Evolutionary conservation across 495 filamentous ascomycete genomes (phyloP).

Genomic region (Pseudoneurospora amorphoporcata): DNA sequence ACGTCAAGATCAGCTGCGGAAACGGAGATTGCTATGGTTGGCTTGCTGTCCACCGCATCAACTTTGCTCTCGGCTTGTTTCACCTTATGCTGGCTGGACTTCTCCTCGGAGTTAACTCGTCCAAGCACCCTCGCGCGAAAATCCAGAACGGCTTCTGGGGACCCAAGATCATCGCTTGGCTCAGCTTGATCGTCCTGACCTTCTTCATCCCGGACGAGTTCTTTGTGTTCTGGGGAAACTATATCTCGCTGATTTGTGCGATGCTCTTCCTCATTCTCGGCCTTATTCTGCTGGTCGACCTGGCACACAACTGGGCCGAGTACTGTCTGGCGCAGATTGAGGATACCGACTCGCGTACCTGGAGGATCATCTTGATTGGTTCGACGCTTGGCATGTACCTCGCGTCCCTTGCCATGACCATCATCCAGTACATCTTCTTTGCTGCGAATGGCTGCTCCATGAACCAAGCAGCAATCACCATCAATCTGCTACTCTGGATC

Average conservation of each 20-base stretch:
- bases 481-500: conserved; percentile 81
- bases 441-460: conserved; percentile 73
- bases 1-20: conserved; percentile 84
- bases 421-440: conserved; percentile 97
- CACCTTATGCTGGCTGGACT: conserved; percentile 76
- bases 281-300: conserved; percentile 83
- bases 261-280: conserved; percentile 92
- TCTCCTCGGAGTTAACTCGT: conserved; percentile 74
- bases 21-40: conserved; percentile 90
- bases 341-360: conserved; percentile 68
- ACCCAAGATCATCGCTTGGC: conserved; percentile 66
- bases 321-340: conserved; percentile 92
- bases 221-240: conserved; percentile 94
- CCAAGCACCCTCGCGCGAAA: conserved; percentile 76
- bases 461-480: conserved; percentile 74
- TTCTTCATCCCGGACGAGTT: conserved; percentile 94
- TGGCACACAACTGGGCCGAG: conserved; percentile 97
- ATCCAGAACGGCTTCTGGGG: conserved; percentile 97
- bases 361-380: conserved; percentile 79
- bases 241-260: conserved; percentile 77
- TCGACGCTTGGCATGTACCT: conserved; percentile 94
- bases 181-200: conserved; percentile 74
- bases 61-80: conserved; percentile 92
- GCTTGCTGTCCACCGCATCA: conserved; percentile 93
- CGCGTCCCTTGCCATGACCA: conserved; percentile 79